Percentiles rank a stretch among this genome's conserved stretches.
Evolutionary conservation across 371 early-diverging fungal genomes (phyloP).

Genomic region (Rhizopus arrhizus): DNA sequence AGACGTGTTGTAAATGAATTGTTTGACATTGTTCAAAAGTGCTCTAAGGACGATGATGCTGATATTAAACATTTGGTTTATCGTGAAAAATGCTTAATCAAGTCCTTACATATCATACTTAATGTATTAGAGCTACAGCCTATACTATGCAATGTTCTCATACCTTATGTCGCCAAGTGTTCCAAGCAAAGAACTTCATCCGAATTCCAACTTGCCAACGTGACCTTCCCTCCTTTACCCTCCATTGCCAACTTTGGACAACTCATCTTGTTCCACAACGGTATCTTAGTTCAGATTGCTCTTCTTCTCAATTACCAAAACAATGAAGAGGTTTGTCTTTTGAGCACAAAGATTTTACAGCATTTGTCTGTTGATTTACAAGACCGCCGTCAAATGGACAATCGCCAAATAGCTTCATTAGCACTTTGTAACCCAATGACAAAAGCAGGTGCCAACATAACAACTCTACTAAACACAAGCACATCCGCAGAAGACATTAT

Average conservation of each 20-base stretch:
- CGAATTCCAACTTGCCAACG: constrained; percentile 33
- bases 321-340: constrained; percentile 73
- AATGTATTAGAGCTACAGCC: constrained; percentile 69
- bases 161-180: constrained; percentile 54
- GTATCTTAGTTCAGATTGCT: constrained; percentile 72
- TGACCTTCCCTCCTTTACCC: constrained; percentile 34
- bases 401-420: not conserved
- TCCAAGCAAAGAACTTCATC: constrained; percentile 32
- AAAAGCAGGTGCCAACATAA: constrained; percentile 65
- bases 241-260: constrained; percentile 78
- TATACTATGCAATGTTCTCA: constrained; percentile 67
- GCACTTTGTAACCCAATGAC: constrained; percentile 1
- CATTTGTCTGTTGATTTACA: constrained; percentile 68
- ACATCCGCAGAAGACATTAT: constrained; percentile 68
- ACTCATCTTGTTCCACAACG: constrained; percentile 68
- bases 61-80: constrained; percentile 25
- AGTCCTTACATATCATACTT: constrained; percentile 67
- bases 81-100: constrained; percentile 46
- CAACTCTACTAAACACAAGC: constrained; percentile 67
- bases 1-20: constrained; percentile 66
- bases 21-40: constrained; percentile 63
- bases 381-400: not conserved
- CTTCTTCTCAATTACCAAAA: constrained; percentile 64
- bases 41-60: constrained; percentile 59
- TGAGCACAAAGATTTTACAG: constrained; percentile 73